A percentile compares a stretch with the other conserved stretches of the same genome.
Conservation (phyloP, 345 rosid species). For the Eucalyptus pauciflora region DNA sequence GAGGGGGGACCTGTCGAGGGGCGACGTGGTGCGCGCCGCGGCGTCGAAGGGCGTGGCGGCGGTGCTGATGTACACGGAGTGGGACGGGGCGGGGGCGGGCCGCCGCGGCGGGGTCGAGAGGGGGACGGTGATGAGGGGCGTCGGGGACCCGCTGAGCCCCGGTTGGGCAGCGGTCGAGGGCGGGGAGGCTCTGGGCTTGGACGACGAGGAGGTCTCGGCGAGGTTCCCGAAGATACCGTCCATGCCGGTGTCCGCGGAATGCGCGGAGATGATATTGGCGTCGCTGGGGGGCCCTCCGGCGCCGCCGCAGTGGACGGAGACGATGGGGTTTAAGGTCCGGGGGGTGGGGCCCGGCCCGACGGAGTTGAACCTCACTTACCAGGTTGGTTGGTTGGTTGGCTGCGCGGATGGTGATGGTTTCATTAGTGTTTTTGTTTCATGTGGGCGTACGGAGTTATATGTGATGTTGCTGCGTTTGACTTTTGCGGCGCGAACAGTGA, state of each 20-base stretch:
- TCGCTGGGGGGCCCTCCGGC: conserved; percentile 44
- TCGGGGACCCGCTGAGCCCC: conserved; percentile 90
- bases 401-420: conserved; percentile 26
- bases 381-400: conserved; percentile 26
- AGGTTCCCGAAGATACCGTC: conserved; percentile 76
- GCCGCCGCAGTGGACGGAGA: conserved; percentile 50
- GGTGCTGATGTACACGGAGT: conserved; percentile 67
- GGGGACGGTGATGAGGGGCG: conserved; percentile 90
- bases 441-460: neutral
- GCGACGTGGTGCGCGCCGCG: conserved; percentile 49
- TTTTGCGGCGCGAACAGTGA: neutral
- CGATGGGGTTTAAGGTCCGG: conserved; percentile 20
- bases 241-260: conserved; percentile 60
- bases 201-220: conserved; percentile 34
- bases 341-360: conserved; percentile 68
- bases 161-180: conserved; percentile 81
- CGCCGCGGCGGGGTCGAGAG: conserved; percentile 43
- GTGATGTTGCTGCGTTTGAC: neutral
- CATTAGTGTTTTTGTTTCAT: neutral
- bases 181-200: conserved; percentile 54
- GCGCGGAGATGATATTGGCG: conserved; percentile 55
- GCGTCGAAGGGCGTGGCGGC: conserved; percentile 65
- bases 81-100: conserved; percentile 10
- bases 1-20: conserved; percentile 56
- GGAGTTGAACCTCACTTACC: conserved; percentile 59